Evolutionary conservation across 148 eudicot species (phyloP).

Genomic region (Vaccinium vitisidaea): DNA sequence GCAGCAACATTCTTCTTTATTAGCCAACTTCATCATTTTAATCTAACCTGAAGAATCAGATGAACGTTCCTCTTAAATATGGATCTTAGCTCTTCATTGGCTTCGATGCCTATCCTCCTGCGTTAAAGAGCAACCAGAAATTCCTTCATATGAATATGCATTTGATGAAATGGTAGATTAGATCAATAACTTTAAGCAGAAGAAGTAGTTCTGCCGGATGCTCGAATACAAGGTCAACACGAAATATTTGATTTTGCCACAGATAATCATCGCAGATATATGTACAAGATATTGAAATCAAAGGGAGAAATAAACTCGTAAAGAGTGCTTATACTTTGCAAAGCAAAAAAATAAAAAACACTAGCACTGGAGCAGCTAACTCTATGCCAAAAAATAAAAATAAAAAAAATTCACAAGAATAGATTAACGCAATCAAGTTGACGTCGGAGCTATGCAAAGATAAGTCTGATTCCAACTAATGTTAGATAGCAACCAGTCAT

Average conservation of each 20-base stretch:
- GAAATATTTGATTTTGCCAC: neutral
- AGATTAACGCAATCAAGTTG: neutral
- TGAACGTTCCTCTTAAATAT: slow-evolving; percentile 84
- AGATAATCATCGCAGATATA: neutral
- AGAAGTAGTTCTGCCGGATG: neutral
- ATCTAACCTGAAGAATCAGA: slow-evolving; percentile 74
- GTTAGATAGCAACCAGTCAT: neutral
- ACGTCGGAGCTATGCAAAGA: neutral
- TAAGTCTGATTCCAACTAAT: neutral
- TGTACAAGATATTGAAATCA: neutral
- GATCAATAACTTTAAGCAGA: neutral
- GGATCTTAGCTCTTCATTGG: slow-evolving; percentile 84
- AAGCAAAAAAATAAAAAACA: neutral
- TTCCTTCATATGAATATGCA: neutral
- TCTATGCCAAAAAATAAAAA: neutral
- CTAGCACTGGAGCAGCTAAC: neutral
- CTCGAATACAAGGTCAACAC: neutral
- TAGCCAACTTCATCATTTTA: slow-evolving; percentile 36
- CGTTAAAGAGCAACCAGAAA: neutral
- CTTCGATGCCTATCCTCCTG: slow-evolving; percentile 90
- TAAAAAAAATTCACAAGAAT: neutral
- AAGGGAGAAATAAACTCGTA: neutral
- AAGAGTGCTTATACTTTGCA: neutral
- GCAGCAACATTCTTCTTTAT: neutral
- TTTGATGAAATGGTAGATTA: neutral